These are phyloP conservation scores for Conoideocrella luteorostrata DNA, from an alignment of 2,329 filamentous ascomycete species.

Conservation along the genomic window DNA sequence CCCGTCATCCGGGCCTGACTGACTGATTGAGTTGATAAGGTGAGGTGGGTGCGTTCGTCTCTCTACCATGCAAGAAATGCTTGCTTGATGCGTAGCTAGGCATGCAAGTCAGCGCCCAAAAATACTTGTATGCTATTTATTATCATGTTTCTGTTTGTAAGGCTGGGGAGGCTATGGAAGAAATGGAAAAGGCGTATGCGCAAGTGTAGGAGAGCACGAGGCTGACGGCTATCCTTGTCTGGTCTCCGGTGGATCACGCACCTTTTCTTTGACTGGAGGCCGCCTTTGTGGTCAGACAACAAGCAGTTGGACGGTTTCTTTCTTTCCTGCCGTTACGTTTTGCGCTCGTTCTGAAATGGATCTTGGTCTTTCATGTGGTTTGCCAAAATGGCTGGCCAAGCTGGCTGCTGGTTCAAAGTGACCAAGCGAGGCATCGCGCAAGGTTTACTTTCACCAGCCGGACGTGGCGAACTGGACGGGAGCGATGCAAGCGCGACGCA, in stretches of 20 bases:
- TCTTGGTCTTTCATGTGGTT: no score
- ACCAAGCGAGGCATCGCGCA: background rate
- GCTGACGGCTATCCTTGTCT: conserved; percentile 1
- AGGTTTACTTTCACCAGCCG: no score
- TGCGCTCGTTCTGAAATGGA: background rate
- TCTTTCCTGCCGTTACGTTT: background rate
- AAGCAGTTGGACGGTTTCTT: background rate
- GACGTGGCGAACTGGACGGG: background rate
- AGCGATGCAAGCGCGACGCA: conserved; percentile 9
- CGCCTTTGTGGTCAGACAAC: conserved; percentile 3
- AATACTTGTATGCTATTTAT: background rate
- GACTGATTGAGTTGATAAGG: background rate
- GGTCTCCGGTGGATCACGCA: conserved; percentile 1
- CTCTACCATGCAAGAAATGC: background rate
- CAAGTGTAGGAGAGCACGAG: conserved; percentile 1
- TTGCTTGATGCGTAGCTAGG: background rate
- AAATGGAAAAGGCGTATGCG: background rate
- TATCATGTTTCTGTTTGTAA: background rate
- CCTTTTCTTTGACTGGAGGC: conserved; percentile 6
- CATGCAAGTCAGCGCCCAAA: background rate
- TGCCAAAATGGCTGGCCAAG: no score
- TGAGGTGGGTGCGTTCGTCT: background rate
- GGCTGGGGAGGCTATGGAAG: background rate
- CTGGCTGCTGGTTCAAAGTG: background rate
- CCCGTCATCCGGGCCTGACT: conserved; percentile 1